Conservation (phyloP, 192 early-diverging fungal genomes). For the Backusella morwellensis region DNA sequence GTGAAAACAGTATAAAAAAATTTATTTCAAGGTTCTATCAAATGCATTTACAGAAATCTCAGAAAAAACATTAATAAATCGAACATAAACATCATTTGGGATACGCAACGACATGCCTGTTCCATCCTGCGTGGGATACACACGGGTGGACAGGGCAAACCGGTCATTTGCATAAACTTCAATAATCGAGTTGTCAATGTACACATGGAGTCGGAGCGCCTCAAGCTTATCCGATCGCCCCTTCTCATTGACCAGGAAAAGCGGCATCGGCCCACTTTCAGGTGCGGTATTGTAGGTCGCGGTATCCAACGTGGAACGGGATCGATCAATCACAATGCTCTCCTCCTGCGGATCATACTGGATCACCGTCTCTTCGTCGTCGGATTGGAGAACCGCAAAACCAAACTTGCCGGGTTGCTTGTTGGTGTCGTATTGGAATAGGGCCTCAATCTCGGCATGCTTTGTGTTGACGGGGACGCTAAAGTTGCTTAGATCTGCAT, state of each 20-base stretch:
- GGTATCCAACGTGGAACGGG: background rate
- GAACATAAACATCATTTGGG: background rate
- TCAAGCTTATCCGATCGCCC: background rate
- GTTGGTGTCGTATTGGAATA: background rate
- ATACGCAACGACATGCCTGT: background rate
- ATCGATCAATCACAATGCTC: background rate
- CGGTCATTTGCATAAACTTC: slow-evolving; percentile 26
- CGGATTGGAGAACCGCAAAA: background rate
- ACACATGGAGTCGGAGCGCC: slow-evolving; percentile 4
- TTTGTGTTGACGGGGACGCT: background rate
- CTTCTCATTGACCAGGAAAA: slow-evolving; percentile 1
- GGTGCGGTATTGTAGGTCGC: background rate
- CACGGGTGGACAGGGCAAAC: slow-evolving; percentile 11
- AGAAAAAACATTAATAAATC: background rate
- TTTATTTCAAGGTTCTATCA: slow-evolving; percentile 3
- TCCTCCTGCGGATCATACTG: background rate
- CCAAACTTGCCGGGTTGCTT: background rate
- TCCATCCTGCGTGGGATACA: background rate
- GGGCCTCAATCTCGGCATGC: background rate
- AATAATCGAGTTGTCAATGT: slow-evolving; percentile 18
- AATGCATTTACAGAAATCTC: slow-evolving; percentile 5
- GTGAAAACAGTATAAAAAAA: background rate
- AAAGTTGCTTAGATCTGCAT: background rate
- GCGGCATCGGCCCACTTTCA: slow-evolving; percentile 3
- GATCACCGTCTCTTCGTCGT: background rate